Percentiles rank a stretch among this genome's conserved stretches.
Evolutionary conservation across 2,329 filamentous ascomycete genomes (phyloP).

Genomic region (Tympanopsis confertula): DNA sequence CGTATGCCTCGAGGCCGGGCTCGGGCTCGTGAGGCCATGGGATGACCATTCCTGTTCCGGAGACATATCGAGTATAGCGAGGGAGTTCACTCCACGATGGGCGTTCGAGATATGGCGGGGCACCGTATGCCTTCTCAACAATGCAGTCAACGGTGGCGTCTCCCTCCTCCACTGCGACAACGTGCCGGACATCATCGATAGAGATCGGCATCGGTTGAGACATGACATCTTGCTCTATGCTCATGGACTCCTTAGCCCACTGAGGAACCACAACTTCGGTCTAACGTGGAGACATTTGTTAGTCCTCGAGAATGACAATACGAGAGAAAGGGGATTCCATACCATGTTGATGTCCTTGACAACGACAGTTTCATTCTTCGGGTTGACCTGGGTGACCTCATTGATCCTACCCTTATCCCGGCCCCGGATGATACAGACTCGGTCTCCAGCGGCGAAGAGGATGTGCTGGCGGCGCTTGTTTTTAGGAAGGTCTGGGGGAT

Average conservation of each 20-base stretch:
- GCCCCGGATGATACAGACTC: constrained; percentile 72
- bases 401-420: constrained; percentile 77
- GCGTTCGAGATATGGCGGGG: constrained; percentile 36
- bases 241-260: constrained; percentile 25
- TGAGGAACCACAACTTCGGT: background rate
- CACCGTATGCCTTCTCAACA: constrained; percentile 52
- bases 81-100: constrained; percentile 32
- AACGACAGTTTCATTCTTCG: constrained; percentile 41
- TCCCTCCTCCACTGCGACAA: constrained; percentile 62
- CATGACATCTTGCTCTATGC: constrained; percentile 27
- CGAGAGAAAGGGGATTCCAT: constrained; percentile 14
- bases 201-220: constrained; percentile 45
- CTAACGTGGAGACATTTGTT: constrained; percentile 1
- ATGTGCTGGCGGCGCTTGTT: constrained; percentile 31
- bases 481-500: constrained; percentile 12
- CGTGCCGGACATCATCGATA: constrained; percentile 66
- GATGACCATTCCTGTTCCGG: constrained; percentile 61
- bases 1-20: constrained; percentile 38
- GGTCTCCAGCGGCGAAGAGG: constrained; percentile 57
- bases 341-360: constrained; percentile 56
- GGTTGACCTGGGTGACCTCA: constrained; percentile 45
- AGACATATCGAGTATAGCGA: constrained; percentile 44
- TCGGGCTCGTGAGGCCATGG: constrained; percentile 58
- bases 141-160: constrained; percentile 58
- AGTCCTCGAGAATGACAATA: background rate